These are phyloP conservation scores for Eucalyptus tenuipes DNA, from an alignment of 345 rosid genomes.

Conservation along the genomic window DNA sequence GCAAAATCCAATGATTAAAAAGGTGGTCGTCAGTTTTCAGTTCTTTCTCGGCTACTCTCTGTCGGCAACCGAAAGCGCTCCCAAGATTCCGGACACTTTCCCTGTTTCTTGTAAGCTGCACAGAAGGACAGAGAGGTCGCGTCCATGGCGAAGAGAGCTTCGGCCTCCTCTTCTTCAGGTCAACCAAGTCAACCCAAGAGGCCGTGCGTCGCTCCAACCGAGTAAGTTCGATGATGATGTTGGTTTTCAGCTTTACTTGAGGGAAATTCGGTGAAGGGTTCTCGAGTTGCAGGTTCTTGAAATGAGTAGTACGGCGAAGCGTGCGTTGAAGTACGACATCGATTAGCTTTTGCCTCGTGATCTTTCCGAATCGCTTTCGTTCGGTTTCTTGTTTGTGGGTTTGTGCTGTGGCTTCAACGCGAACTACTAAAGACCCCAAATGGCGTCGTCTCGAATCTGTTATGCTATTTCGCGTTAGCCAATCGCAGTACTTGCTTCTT, in stretches of 20 bases:
- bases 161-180: not conserved
- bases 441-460: not conserved
- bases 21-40: too few species aligned
- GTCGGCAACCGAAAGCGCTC: too few species aligned
- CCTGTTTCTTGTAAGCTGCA: too few species aligned
- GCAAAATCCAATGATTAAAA: too few species aligned
- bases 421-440: not conserved
- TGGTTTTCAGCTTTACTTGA: not conserved
- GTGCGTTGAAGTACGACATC: not conserved
- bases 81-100: too few species aligned
- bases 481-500: not conserved
- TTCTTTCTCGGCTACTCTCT: too few species aligned
- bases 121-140: not conserved
- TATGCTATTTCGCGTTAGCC: accelerated
- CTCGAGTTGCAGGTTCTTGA: not conserved
- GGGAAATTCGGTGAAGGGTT: not conserved
- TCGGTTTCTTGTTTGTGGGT: not conserved
- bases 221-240: not conserved
- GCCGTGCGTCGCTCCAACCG: not conserved
- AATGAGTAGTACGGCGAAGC: not conserved
- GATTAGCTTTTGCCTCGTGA: not conserved
- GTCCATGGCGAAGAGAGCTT: not conserved
- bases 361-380: not conserved
- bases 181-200: not conserved
- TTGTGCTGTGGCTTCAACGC: not conserved